phyloP scores from a whole-genome alignment of 2,329 filamentous ascomycete species.

The Anisogramma anomala region DNA sequence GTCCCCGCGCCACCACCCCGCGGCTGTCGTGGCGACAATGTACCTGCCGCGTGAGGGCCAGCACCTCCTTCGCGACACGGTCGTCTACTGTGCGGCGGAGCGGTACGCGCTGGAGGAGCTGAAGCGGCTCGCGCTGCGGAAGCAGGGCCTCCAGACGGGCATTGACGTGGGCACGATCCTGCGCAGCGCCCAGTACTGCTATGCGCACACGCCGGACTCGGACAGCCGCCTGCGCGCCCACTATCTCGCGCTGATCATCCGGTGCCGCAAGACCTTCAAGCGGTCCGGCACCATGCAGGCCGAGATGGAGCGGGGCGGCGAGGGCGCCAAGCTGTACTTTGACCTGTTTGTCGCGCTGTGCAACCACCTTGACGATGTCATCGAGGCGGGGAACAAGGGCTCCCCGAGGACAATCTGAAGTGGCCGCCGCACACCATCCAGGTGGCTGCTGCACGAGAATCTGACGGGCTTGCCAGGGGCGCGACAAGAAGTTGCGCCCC shows the following conservation, averaged over 20 bases:
- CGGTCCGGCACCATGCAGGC: slow-evolving; percentile 96
- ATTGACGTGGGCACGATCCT: slow-evolving; percentile 89
- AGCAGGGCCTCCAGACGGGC: slow-evolving; percentile 86
- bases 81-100: slow-evolving; percentile 86
- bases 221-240: slow-evolving; percentile 90
- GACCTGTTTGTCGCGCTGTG: slow-evolving; percentile 97
- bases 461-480: slow-evolving; percentile 4
- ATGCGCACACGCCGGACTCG: slow-evolving; percentile 85
- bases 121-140: slow-evolving; percentile 81
- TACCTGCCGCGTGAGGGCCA: slow-evolving; percentile 64
- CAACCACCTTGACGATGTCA: slow-evolving; percentile 94
- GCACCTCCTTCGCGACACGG: slow-evolving; percentile 79
- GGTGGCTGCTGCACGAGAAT: not conserved
- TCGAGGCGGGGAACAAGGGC: slow-evolving; percentile 65
- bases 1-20: slow-evolving; percentile 47
- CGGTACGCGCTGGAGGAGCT: slow-evolving; percentile 85
- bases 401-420: slow-evolving; percentile 46
- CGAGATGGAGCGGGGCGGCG: slow-evolving; percentile 86
- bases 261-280: slow-evolving; percentile 96
- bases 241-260: slow-evolving; percentile 94
- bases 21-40: slow-evolving; percentile 62
- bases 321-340: slow-evolving; percentile 77
- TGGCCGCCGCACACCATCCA: slow-evolving; percentile 6
- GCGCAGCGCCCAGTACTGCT: slow-evolving; percentile 86
- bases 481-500: not conserved